Conservation (phyloP, 345 rosid species). For the Salix arbutifolia region DNA sequence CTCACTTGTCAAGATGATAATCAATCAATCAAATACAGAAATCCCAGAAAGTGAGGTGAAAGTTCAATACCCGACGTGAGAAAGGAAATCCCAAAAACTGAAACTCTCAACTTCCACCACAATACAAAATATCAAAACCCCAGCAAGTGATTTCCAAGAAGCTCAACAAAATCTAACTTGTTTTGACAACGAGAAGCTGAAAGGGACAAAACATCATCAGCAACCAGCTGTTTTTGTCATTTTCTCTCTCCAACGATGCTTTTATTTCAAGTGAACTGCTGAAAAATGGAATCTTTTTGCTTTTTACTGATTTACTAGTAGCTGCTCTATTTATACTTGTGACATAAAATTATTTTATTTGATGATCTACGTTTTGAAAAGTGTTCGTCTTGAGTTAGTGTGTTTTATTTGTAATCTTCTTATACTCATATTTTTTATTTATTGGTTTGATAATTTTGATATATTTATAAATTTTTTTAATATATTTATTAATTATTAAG, state of each 20-base stretch:
- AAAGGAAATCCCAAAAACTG: neutral
- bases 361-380: too few relatives aligned
- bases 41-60: neutral
- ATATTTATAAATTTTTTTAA: too few relatives aligned
- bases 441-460: too few relatives aligned
- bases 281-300: neutral
- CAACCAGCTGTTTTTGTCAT: neutral
- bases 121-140: neutral
- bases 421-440: too few relatives aligned
- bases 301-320: neutral
- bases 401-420: too few relatives aligned
- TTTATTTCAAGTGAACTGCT: neutral
- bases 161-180: neutral
- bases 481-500: too few relatives aligned
- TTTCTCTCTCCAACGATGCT: neutral
- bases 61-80: slow-evolving; percentile 2
- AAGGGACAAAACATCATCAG: neutral
- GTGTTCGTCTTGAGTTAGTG: too few relatives aligned
- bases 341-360: neutral
- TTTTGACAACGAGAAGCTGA: slow-evolving; percentile 1
- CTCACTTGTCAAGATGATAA: neutral
- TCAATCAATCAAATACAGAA: neutral
- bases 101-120: neutral
- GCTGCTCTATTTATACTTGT: neutral
- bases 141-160: neutral